Conservation (phyloP, 306 rosid species). For the Hippophae tibetana region DNA sequence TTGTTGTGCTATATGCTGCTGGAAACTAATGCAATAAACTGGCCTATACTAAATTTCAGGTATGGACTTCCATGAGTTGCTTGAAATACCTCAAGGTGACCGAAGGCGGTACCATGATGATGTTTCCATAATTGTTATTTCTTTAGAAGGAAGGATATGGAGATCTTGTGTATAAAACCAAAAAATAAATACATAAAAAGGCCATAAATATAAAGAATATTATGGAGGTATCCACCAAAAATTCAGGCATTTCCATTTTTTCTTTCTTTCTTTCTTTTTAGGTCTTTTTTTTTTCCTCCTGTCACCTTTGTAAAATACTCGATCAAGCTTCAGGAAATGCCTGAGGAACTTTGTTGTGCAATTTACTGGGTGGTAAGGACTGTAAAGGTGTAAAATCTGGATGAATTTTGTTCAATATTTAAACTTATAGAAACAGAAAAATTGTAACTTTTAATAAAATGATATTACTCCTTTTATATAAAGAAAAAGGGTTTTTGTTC, state of each 20-base stretch:
- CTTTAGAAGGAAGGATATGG: slow-evolving; percentile 98
- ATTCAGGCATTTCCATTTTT: slow-evolving; percentile 43
- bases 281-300: slow-evolving; percentile 22
- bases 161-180: slow-evolving; percentile 74
- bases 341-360: slow-evolving; percentile 38
- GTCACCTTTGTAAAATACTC: slow-evolving; percentile 40
- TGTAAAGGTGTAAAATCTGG: slow-evolving; percentile 78
- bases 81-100: slow-evolving; percentile 92
- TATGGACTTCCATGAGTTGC: slow-evolving; percentile 87
- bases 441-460: slow-evolving; percentile 55
- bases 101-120: slow-evolving; percentile 95
- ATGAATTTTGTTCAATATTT: slow-evolving; percentile 39
- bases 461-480: slow-evolving; percentile 22
- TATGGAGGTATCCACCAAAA: slow-evolving; percentile 34
- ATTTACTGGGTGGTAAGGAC: slow-evolving; percentile 39
- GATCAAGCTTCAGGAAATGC: slow-evolving; percentile 28
- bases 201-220: slow-evolving; percentile 11
- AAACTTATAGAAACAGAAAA: slow-evolving; percentile 12
- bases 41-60: slow-evolving; percentile 39
- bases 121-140: slow-evolving; percentile 89
- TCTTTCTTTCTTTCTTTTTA: background rate
- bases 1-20: background rate
- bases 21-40: background rate
- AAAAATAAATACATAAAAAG: slow-evolving; percentile 2
- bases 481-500: slow-evolving; percentile 23